These are phyloP conservation scores for Aspergillus neoniger DNA, from an alignment of 2,329 filamentous ascomycete species.

Conservation along the genomic window DNA sequence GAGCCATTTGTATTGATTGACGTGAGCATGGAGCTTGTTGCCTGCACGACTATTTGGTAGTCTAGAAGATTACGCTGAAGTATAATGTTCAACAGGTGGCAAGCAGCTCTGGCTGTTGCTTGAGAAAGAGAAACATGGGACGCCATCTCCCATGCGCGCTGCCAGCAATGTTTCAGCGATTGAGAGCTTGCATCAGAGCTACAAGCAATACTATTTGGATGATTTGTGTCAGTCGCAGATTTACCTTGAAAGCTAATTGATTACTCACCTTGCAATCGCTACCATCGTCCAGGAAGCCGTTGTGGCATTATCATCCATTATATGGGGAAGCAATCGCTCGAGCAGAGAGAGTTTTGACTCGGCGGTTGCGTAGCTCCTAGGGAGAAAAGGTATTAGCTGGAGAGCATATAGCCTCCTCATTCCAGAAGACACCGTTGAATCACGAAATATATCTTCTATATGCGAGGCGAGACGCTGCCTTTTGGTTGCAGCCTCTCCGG, in stretches of 20 bases:
- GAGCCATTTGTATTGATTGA: conserved; percentile 82
- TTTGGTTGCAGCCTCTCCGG: conserved; percentile 32
- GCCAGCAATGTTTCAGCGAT: conserved; percentile 61
- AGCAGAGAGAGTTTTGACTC: conserved; percentile 61
- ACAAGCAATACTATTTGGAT: conserved; percentile 34
- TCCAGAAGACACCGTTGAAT: conserved; percentile 40
- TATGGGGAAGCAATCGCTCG: conserved; percentile 58
- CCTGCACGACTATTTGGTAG: conserved; percentile 67
- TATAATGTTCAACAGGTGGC: conserved; percentile 69
- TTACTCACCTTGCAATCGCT: conserved; percentile 71
- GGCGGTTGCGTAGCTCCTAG: conserved; percentile 47
- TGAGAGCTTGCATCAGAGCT: conserved; percentile 38
- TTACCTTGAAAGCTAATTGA: neutral
- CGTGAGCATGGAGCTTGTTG: conserved; percentile 70
- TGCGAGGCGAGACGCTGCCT: conserved; percentile 40
- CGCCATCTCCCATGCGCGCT: conserved; percentile 73
- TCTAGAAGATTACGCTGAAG: conserved; percentile 66
- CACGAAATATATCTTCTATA: conserved; percentile 39
- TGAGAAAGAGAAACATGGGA: conserved; percentile 70
- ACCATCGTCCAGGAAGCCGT: conserved; percentile 81
- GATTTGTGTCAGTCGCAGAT: conserved; percentile 13
- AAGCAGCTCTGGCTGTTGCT: conserved; percentile 73
- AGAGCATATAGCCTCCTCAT: conserved; percentile 51
- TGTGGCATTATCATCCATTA: conserved; percentile 68
- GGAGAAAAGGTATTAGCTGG: conserved; percentile 58